phyloP scores from a whole-genome alignment of 1,284 basidiomycete species.

The Chalciporus sp. region DNA sequence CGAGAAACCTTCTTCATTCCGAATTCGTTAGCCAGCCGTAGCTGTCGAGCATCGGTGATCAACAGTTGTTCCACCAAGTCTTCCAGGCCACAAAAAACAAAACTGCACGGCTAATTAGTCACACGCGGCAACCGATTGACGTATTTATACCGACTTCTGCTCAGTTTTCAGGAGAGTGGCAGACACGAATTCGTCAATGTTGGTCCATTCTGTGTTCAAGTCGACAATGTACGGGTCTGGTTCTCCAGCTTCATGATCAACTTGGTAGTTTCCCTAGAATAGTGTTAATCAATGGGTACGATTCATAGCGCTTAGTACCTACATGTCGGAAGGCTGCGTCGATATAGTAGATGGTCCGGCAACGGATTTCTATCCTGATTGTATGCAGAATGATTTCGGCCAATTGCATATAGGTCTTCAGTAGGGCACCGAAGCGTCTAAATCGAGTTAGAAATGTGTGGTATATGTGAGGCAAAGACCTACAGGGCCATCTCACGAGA shows the following conservation, averaged over 20 bases:
- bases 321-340: constrained; percentile 78
- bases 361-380: constrained; percentile 87
- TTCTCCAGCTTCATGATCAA: constrained; percentile 83
- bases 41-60: constrained; percentile 72
- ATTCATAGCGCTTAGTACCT: constrained; percentile 21
- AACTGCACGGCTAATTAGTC: constrained; percentile 48
- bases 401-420: constrained; percentile 89
- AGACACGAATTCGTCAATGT: constrained; percentile 74
- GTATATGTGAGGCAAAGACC: constrained; percentile 34
- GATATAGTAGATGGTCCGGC: constrained; percentile 83
- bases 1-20: constrained; percentile 90
- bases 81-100: constrained; percentile 88
- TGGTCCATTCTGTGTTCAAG: constrained; percentile 80
- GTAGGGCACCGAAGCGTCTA: constrained; percentile 88
- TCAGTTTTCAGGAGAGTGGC: constrained; percentile 65
- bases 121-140: not conserved
- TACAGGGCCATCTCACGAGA: constrained; percentile 87
- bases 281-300: constrained; percentile 4
- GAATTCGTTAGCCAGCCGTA: constrained; percentile 73
- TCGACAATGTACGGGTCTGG: constrained; percentile 91
- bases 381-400: constrained; percentile 88
- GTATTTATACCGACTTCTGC: constrained; percentile 55
- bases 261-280: constrained; percentile 76
- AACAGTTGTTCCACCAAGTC: constrained; percentile 85
- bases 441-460: constrained; percentile 2